Base-by-base conservation (phyloP, 768 basidiomycete genomes). In the Sarcomyxa edulis region DNA sequence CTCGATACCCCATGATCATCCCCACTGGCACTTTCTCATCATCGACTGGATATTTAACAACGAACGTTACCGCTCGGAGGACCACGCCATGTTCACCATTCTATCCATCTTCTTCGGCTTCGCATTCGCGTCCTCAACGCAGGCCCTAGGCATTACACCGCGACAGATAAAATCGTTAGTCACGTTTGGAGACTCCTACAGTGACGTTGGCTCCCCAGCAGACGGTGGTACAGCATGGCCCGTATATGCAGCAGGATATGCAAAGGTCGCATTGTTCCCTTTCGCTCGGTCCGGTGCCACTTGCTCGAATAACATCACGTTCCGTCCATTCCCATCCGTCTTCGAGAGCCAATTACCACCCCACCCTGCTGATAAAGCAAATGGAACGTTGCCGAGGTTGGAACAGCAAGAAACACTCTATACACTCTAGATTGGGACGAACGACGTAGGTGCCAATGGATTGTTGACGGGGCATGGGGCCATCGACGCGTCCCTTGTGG, bases 141-240 rank as follows among this genome's bases (percentile, higher is more conserved):
- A 12, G 34, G 34, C 31, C 31, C 14, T 12, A 14, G 31, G 7
- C 19, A 18, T 32, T 32, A 7, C 35, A 10, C 35, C 22, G 2
- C 6, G 10, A 2, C 74, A 78, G 44, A 79, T 84, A 42, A 76
- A 74, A 52, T 71, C 74, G 42, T 64, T 83, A 10, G 81, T 78
- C 37, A 80, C 78, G 0, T 84, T 84, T 40, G 81, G 81, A 3
- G 81, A 83, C 56, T 76, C 72, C 35, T 81, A 78, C 48, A 78
- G 77, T 0, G 81, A 83, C 42, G 53, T 73, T 2, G 69, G 67
- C 6, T 43, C 44, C 24, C 44, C 59, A 11, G 62, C 62, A 0
- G 64, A 69, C 39, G 65, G 66, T 7, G 74, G 71, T 3, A 66
- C 63, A 4, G 59, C 75, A 9, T 83, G 81, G 81, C 81, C 81